Percentiles rank a stretch among this genome's conserved stretches.
phyloP scores from a whole-genome alignment of 164 flowering plant species.

The Magnolia kwangsiensis region DNA sequence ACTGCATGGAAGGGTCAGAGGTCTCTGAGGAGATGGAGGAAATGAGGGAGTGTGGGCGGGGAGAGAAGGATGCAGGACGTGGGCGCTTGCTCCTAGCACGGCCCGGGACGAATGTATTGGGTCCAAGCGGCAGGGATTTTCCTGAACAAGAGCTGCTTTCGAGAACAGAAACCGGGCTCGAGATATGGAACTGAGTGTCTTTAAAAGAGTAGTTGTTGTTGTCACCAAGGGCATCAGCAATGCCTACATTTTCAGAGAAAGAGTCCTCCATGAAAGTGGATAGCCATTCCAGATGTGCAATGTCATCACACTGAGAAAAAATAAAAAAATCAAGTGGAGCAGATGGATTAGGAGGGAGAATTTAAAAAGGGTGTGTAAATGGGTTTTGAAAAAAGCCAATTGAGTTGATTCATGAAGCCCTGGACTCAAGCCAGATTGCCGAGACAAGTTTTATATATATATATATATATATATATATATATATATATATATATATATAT shows the following conservation, averaged over 20 bases:
- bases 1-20: conserved; percentile 11
- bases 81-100: conserved; percentile 91
- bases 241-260: conserved; percentile 47
- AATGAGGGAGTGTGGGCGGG: conserved; percentile 55
- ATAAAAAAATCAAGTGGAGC: no score
- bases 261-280: conserved; percentile 86
- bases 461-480: no score
- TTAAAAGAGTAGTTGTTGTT: neutral
- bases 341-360: neutral
- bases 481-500: no score
- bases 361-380: no score
- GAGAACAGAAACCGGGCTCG: conserved; percentile 82
- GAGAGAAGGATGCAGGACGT: conserved; percentile 55
- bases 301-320: conserved; percentile 66
- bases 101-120: conserved; percentile 31
- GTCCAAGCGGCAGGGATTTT: conserved; percentile 33
- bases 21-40: conserved; percentile 37
- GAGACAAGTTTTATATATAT: no score
- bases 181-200: conserved; percentile 41
- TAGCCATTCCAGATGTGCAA: conserved; percentile 83
- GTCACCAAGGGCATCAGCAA: conserved; percentile 25
- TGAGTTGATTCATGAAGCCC: no score
- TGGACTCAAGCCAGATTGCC: no score
- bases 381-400: no score
- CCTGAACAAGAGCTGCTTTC: conserved; percentile 71